Evolutionary conservation across 306 rosid genomes (phyloP).

Genomic region (Elaeagnus macrophylla): DNA sequence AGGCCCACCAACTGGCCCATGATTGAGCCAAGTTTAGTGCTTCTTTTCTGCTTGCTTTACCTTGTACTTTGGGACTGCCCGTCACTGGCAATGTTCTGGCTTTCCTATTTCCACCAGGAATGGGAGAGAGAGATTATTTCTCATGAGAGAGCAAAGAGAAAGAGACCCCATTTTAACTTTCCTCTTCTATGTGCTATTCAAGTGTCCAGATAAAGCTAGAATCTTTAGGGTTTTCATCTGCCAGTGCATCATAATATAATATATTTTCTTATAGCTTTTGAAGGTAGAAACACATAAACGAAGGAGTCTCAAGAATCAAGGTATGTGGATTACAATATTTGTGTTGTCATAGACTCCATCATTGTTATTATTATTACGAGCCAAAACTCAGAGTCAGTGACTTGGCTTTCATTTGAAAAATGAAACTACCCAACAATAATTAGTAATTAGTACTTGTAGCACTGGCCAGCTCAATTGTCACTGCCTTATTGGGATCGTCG

Average conservation of each 20-base stretch:
- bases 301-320: conserved; percentile 22
- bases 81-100: conserved; percentile 29
- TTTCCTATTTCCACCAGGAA: conserved; percentile 30
- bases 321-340: conserved; percentile 36
- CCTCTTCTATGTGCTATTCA: conserved; percentile 10
- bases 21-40: background rate
- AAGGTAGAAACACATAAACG: conserved; percentile 9
- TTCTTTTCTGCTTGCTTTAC: conserved; percentile 31
- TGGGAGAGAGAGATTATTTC: conserved; percentile 1
- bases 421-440: background rate
- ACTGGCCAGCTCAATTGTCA: conserved; percentile 7
- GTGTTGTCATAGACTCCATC: background rate
- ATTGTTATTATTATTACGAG: conserved; percentile 11
- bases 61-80: conserved; percentile 25
- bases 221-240: conserved; percentile 29
- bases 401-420: conserved; percentile 10
- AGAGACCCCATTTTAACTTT: conserved; percentile 27
- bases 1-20: conserved; percentile 38
- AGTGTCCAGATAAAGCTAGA: conserved; percentile 13
- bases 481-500: conserved; percentile 17
- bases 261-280: conserved; percentile 6
- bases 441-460: conserved; percentile 9
- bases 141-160: conserved; percentile 7
- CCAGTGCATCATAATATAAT: background rate
- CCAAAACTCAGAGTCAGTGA: background rate